Conservation (phyloP, 192 early-diverging fungal species). For the Fimicolochytrium jonesii region DNA sequence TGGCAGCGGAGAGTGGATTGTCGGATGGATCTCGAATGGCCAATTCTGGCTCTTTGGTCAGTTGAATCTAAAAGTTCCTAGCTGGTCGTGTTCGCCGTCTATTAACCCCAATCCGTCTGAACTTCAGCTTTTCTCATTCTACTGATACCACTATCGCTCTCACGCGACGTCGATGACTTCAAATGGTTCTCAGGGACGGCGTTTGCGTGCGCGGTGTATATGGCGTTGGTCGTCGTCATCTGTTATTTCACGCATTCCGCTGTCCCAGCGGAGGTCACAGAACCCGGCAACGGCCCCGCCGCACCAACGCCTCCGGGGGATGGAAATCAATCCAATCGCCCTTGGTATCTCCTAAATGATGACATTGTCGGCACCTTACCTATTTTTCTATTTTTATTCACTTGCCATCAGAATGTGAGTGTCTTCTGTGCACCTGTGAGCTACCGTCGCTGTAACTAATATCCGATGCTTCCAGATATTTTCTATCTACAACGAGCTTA, state of each 20-base stretch:
- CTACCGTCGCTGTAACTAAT: too few relatives aligned
- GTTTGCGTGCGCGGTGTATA: conserved; percentile 67
- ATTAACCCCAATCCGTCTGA: too few relatives aligned
- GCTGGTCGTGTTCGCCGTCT: not conserved
- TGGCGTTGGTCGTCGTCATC: conserved; percentile 66
- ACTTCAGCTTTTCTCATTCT: conserved; percentile 65
- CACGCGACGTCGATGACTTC: conserved; percentile 73
- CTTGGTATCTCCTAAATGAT: conserved; percentile 49
- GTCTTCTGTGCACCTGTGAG: too few relatives aligned
- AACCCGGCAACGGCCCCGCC: not conserved
- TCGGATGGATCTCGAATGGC: not conserved
- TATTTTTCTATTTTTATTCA: conserved; percentile 91
- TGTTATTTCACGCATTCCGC: conserved; percentile 39
- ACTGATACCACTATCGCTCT: conserved; percentile 68
- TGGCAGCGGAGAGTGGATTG: not conserved
- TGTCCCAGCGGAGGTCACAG: not conserved
- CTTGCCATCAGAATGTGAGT: conserved; percentile 86
- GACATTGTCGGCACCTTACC: conserved; percentile 76
- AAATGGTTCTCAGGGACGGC: conserved; percentile 75
- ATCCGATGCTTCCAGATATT: conserved; percentile 23
- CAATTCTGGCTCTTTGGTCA: conserved; percentile 65
- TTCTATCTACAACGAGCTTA: conserved; percentile 25
- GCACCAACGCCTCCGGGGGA: not conserved
- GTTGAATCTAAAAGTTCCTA: not conserved
- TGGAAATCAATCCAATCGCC: not conserved